A percentile compares a stretch with the other conserved stretches of the same genome.
phyloP scores from a whole-genome alignment of 805 yeast genomes.

The Kluyveromyces nonfermentans region DNA sequence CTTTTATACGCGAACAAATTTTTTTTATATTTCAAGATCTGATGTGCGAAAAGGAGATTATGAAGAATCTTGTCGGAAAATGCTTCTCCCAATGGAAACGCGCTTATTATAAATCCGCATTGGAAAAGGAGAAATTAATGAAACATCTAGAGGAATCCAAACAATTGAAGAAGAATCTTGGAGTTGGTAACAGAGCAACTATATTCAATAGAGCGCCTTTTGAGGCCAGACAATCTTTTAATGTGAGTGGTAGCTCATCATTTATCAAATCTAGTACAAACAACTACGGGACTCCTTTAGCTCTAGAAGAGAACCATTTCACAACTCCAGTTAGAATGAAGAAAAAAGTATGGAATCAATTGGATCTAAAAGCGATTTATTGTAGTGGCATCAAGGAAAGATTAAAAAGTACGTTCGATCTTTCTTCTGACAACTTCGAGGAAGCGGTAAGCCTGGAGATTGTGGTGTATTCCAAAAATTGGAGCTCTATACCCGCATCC shows the following conservation, averaged over 20 bases:
- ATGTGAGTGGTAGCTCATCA: constrained; percentile 1
- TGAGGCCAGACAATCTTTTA: background rate
- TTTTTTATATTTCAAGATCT: constrained; percentile 35
- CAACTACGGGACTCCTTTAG: constrained; percentile 4
- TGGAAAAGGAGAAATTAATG: constrained; percentile 25
- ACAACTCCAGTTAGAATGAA: constrained; percentile 29
- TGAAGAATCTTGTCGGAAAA: constrained; percentile 24
- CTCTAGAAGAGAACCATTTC: constrained; percentile 24
- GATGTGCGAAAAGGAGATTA: constrained; percentile 36
- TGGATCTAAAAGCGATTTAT: constrained; percentile 32
- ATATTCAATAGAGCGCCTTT: background rate
- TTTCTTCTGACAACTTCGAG: background rate
- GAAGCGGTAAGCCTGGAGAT: constrained; percentile 8
- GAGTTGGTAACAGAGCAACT: constrained; percentile 21
- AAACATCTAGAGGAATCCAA: constrained; percentile 35
- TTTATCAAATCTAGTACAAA: constrained; percentile 10
- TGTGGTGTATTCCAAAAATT: constrained; percentile 17
- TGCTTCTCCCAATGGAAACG: constrained; percentile 28
- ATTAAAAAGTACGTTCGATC: background rate
- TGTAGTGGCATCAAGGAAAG: constrained; percentile 11
- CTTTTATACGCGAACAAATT: constrained; percentile 52
- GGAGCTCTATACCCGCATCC: constrained; percentile 25
- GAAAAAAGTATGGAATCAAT: constrained; percentile 39
- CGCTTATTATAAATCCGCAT: constrained; percentile 19
- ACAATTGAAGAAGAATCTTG: constrained; percentile 29